Evolutionary conservation across 345 rosid genomes (phyloP).

Genomic region (Melastoma malabathricum): DNA sequence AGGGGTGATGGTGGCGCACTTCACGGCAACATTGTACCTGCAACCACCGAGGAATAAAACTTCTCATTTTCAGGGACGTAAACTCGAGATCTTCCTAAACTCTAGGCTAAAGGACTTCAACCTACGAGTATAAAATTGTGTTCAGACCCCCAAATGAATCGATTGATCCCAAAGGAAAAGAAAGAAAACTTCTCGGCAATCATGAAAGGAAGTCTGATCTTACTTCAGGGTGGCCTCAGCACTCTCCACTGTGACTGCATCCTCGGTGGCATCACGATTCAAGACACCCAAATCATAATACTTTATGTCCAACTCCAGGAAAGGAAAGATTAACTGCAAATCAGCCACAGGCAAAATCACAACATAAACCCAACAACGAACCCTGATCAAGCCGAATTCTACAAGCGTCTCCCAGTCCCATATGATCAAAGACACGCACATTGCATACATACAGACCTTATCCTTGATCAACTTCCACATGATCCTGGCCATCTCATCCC

Average conservation of each 20-base stretch:
- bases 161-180: too few relatives aligned
- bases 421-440: not conserved
- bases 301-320: conserved; percentile 71
- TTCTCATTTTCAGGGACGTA: not conserved
- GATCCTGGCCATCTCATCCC: conserved; percentile 95
- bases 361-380: conserved; percentile 2
- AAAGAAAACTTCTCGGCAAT: too few relatives aligned
- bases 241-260: conserved; percentile 69
- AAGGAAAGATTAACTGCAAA: conserved; percentile 75
- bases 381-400: not conserved
- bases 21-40: conserved; percentile 93
- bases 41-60: conserved; percentile 6
- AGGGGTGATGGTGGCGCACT: conserved; percentile 96
- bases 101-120: not conserved
- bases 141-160: not conserved
- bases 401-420: too few relatives aligned
- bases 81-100: too few relatives aligned
- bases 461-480: conserved; percentile 85
- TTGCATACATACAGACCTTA: conserved; percentile 31
- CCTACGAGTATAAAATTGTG: not conserved
- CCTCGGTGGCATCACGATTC: conserved; percentile 85
- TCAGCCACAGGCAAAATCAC: conserved; percentile 10
- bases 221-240: conserved; percentile 84
- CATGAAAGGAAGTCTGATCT: conserved; percentile 5
- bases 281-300: conserved; percentile 83